A percentile compares a stretch with the other conserved stretches of the same genome.
Conservation (phyloP, 139 green algal species). For the Picochlorum sp. region DNA sequence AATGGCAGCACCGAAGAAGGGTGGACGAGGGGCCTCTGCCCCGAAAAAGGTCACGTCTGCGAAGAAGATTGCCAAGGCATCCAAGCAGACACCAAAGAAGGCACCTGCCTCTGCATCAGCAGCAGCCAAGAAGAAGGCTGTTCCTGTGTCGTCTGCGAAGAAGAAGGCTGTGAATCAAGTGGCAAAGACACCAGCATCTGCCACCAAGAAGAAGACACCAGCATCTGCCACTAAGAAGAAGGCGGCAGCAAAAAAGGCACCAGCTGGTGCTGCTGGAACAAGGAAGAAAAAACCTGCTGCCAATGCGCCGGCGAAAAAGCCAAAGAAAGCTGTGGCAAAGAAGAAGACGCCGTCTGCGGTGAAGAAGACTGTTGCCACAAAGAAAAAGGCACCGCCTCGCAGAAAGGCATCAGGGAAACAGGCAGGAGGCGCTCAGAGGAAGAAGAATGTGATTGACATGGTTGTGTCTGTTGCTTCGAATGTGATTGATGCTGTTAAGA, state of each 20-base stretch:
- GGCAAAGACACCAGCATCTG: neutral
- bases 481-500: conserved; percentile 24
- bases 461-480: conserved; percentile 19
- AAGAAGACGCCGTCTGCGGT: neutral
- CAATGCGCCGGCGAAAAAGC: no score
- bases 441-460: conserved; percentile 17
- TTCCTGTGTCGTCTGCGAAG: neutral
- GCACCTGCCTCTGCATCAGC: neutral
- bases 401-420: conserved; percentile 8
- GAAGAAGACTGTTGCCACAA: conserved; percentile 1
- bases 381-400: conserved; percentile 3
- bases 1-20: no score
- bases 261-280: no score
- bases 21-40: neutral
- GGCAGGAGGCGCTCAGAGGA: no score
- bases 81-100: neutral
- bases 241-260: no score
- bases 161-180: neutral
- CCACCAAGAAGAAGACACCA: no score
- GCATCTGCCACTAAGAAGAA: no score
- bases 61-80: conserved; percentile 20
- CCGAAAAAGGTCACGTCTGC: conserved; percentile 8
- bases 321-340: no score
- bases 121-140: neutral
- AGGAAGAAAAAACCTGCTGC: no score